phyloP scores from a whole-genome alignment of 805 yeast species.

The Barnettozyma wickerhamii region DNA sequence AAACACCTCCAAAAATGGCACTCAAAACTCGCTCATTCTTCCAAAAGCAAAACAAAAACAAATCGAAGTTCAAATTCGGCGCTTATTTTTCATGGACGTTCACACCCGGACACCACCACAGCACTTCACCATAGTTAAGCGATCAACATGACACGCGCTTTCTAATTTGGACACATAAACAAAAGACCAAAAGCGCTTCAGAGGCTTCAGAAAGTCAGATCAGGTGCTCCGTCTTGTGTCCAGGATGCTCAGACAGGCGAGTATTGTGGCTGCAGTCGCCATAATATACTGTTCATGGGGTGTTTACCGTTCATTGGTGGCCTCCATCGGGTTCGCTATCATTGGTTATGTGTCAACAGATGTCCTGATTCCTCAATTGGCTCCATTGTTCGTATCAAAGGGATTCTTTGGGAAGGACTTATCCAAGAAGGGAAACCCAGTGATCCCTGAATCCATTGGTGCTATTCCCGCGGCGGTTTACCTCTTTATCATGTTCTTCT shows the following conservation, averaged over 20 bases:
- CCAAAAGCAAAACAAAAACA: slow-evolving; percentile 1
- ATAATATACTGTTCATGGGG: slow-evolving; percentile 21
- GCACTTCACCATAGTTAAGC: not conserved
- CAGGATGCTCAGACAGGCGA: slow-evolving; percentile 3
- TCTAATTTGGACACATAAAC: not conserved
- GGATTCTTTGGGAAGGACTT: slow-evolving; percentile 87
- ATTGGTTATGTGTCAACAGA: slow-evolving; percentile 61
- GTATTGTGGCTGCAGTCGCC: slow-evolving; percentile 10
- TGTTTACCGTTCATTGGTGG: slow-evolving; percentile 21
- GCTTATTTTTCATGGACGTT: no score
- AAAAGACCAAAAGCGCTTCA: no score
- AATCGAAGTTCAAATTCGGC: not conserved
- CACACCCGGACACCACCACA: not conserved
- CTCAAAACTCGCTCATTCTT: no score
- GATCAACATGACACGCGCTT: not conserved
- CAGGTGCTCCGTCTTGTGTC: not conserved
- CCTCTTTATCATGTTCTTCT: slow-evolving; percentile 72
- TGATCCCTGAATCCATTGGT: slow-evolving; percentile 91
- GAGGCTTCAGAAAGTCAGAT: no score
- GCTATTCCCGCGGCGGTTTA: slow-evolving; percentile 80
- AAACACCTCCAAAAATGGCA: no score
- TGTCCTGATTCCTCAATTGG: slow-evolving; percentile 63
- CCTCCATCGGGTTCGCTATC: slow-evolving; percentile 64
- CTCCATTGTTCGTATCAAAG: slow-evolving; percentile 59
- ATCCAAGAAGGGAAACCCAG: slow-evolving; percentile 69